Percentiles rank a stretch among this genome's conserved stretches.
Evolutionary conservation across 2,329 filamentous ascomycete species (phyloP).

Genomic region (Stylonectria norvegica): DNA sequence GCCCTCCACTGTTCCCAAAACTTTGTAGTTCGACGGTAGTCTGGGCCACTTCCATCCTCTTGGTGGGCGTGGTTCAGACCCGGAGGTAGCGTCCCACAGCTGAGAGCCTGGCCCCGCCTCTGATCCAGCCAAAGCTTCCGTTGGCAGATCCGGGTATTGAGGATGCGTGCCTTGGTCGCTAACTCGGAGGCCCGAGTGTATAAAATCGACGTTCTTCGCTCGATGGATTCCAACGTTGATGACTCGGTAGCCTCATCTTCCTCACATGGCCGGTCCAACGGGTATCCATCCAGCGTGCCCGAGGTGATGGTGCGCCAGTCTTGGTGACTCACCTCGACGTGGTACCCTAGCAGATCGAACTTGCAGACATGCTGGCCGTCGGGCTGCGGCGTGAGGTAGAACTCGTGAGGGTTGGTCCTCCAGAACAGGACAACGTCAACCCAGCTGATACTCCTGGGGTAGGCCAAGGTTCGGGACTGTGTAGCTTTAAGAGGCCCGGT

Average conservation of each 20-base stretch:
- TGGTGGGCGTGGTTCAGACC: too few species aligned
- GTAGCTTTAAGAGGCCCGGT: constrained; percentile 67
- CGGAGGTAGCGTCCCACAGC: too few species aligned
- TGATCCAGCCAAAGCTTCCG: too few species aligned
- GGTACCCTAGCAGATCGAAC: constrained; percentile 75
- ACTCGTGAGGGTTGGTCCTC: constrained; percentile 74
- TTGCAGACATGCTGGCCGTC: constrained; percentile 72
- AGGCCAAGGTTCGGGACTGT: constrained; percentile 54
- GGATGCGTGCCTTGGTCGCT: constrained; percentile 60
- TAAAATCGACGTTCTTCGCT: constrained; percentile 71
- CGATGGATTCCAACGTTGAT: constrained; percentile 77
- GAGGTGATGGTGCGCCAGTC: constrained; percentile 82
- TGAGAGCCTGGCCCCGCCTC: too few species aligned
- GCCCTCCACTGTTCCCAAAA: too few species aligned
- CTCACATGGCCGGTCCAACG: constrained; percentile 74
- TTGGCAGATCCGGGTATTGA: constrained; percentile 74
- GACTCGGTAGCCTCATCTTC: constrained; percentile 86
- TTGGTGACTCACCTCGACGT: constrained; percentile 83
- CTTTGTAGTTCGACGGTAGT: too few species aligned
- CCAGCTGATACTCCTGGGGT: constrained; percentile 72
- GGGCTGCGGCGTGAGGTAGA: constrained; percentile 65
- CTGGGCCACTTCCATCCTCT: too few species aligned
- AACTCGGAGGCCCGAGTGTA: constrained; percentile 79
- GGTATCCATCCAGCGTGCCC: constrained; percentile 74
- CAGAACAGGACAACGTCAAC: constrained; percentile 83